Base-by-base conservation (phyloP, 2,329 filamentous ascomycete species). In the Monosporascus sp. region DNA sequence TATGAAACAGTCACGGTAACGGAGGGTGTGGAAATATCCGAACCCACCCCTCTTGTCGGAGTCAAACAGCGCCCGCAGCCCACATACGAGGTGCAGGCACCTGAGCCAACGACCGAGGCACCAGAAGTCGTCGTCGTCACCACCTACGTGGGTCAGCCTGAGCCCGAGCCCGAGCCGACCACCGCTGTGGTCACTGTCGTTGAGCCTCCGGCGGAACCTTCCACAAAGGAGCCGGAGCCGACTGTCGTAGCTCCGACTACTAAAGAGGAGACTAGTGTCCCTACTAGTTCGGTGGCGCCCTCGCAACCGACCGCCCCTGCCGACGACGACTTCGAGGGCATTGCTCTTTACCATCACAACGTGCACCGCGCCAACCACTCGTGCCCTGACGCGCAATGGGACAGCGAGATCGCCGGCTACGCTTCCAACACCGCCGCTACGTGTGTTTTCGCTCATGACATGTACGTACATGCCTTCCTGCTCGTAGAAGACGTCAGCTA, bases 311-410 rank as follows among this genome's bases (percentile, higher is more conserved):
- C 37, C 20, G 52, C 48, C 36, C 45, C 56, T 44, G 56, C 57
- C 25, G 70, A 72, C 58, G 48, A 54, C 24, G 59, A 70, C 51
- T 72, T 76, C 54, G 37, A 63, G 53, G 68, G 68, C 52, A 67
- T 72, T 15, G 78, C 79, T 49, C 63, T 93, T 49, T 77, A 85
- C 63, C 83, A 89, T 68, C 94, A 97, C 85, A 97, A 97, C 75
- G 65, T 87, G 50, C 89, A 94, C 74, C 92, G 94, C 58, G 70
- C 77, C 66, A 95, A 94, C 76, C 90, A 97, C 80, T 87, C 86
- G 18, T 84, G 83, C 37, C 66, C 72, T 22, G 79, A 74, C 45
- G 67, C 97, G 46, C 67, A 65, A 49, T 97, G 89, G 88, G 79
- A 86, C 62, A 66, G 74, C 8, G 73, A 74, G 44, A 81, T 90